Conservation (phyloP, 83 land plant species). For the Picea mariana region DNA sequence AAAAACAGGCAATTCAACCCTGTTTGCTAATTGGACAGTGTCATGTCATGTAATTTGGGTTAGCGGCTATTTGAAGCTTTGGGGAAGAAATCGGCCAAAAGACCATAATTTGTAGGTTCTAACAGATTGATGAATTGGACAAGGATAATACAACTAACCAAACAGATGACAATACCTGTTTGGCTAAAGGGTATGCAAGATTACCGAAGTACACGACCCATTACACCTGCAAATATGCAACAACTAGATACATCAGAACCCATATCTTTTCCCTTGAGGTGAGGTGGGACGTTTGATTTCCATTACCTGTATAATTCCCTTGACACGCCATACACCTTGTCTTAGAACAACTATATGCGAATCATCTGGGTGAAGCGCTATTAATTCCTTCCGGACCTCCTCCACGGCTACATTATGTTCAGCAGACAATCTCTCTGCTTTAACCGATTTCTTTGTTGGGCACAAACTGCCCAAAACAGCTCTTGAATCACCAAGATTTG, state of each 20-base stretch:
- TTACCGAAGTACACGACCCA: conserved; percentile 19
- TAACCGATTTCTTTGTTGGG: conserved; percentile 22
- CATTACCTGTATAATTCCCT: conserved; percentile 79
- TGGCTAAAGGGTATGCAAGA: conserved; percentile 18
- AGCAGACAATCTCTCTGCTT: conserved; percentile 59
- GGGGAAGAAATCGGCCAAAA: not conserved
- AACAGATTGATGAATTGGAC: conserved; percentile 1
- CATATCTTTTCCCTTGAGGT: conserved; percentile 5
- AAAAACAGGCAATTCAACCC: not conserved
- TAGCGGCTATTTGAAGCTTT: not conserved
- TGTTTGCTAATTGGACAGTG: not conserved
- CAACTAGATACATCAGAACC: conserved; percentile 13
- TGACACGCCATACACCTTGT: conserved; percentile 76
- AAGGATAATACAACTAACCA: conserved; percentile 11
- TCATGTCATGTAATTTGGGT: not conserved
- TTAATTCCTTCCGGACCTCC: conserved; percentile 62
- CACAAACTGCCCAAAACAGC: conserved; percentile 58
- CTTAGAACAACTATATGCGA: conserved; percentile 46
- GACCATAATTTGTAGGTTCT: conserved; percentile 12
- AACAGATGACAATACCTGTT: conserved; percentile 23
- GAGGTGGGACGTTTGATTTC: not conserved
- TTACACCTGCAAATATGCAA: conserved; percentile 18
- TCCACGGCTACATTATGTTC: conserved; percentile 69
- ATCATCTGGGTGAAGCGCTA: conserved; percentile 70
- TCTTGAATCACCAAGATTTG: conserved; percentile 73